Conservation (phyloP, 192 early-diverging fungal genomes). For the Rhizophagus prolifer region DNA sequence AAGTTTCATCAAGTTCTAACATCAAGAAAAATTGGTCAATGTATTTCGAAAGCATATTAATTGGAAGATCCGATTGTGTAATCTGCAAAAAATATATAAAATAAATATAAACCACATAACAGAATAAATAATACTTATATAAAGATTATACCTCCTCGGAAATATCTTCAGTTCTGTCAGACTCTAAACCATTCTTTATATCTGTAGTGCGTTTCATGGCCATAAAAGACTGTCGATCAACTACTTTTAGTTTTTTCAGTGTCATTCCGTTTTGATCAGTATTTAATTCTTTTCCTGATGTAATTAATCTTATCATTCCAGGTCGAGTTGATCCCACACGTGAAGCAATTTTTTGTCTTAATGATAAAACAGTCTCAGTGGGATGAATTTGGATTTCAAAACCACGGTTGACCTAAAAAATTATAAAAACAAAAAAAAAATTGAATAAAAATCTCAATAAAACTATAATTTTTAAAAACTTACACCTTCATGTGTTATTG, state of each 20-base stretch:
- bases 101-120: neutral
- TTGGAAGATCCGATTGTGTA: conserved; percentile 34
- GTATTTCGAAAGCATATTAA: conserved; percentile 42
- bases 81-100: conserved; percentile 22
- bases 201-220: conserved; percentile 32
- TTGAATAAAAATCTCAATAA: neutral
- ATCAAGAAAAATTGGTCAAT: conserved; percentile 44
- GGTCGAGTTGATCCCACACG: conserved; percentile 32
- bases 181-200: neutral
- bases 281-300: conserved; percentile 39
- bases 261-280: conserved; percentile 35
- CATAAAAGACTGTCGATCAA: conserved; percentile 37
- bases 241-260: conserved; percentile 41
- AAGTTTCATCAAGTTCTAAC: conserved; percentile 43
- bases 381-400: conserved; percentile 43
- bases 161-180: neutral
- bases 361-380: conserved; percentile 33
- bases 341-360: conserved; percentile 35
- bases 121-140: neutral
- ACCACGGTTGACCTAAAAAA: conserved; percentile 3
- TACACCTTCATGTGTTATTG: conserved; percentile 7
- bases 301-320: conserved; percentile 37
- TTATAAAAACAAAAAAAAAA: neutral
- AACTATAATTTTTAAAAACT: neutral
- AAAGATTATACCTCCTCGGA: conserved; percentile 9